A percentile compares a stretch with the other conserved stretches of the same genome.
phyloP scores from a whole-genome alignment of 2,329 filamentous ascomycete genomes.

The Pestalotiopsis sp. region DNA sequence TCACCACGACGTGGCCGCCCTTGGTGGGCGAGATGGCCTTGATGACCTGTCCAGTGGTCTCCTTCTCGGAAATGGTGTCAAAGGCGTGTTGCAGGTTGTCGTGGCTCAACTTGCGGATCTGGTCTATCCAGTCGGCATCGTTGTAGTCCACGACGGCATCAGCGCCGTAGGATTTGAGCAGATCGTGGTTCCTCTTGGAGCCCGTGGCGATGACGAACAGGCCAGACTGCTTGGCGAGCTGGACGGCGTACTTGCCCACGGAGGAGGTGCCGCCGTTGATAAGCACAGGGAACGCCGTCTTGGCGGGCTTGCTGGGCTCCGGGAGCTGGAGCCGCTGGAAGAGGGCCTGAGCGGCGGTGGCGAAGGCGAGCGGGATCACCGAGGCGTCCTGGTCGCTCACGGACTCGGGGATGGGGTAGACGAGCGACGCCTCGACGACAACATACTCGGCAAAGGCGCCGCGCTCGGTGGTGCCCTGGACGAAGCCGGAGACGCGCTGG shows the following conservation, averaged over 20 bases:
- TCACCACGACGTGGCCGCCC: constrained; percentile 28
- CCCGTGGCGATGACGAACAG: constrained; percentile 29
- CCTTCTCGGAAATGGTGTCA: constrained; percentile 31
- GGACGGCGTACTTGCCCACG: constrained; percentile 30
- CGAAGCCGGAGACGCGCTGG: constrained; percentile 36
- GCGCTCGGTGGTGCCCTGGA: constrained; percentile 30
- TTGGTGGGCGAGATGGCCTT: constrained; percentile 31
- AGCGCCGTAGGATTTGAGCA: constrained; percentile 26
- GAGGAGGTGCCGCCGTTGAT: constrained; percentile 28
- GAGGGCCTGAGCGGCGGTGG: constrained; percentile 42
- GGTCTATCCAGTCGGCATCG: constrained; percentile 46
- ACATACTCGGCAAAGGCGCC: constrained; percentile 34
- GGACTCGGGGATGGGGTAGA: constrained; percentile 30
- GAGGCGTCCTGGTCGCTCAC: constrained; percentile 30
- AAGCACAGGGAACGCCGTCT: constrained; percentile 32
- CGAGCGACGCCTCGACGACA: constrained; percentile 26
- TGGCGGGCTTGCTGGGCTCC: constrained; percentile 31
- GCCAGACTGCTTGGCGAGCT: constrained; percentile 29
- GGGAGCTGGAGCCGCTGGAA: constrained; percentile 32
- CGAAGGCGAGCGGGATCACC: constrained; percentile 39
- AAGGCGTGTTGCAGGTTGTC: constrained; percentile 45
- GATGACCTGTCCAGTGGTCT: constrained; percentile 23
- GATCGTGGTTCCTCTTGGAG: constrained; percentile 26
- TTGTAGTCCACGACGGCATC: constrained; percentile 37
- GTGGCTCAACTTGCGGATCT: constrained; percentile 67